Evolutionary conservation across 345 rosid genomes (phyloP).

Genomic region (Heritiera littoralis): DNA sequence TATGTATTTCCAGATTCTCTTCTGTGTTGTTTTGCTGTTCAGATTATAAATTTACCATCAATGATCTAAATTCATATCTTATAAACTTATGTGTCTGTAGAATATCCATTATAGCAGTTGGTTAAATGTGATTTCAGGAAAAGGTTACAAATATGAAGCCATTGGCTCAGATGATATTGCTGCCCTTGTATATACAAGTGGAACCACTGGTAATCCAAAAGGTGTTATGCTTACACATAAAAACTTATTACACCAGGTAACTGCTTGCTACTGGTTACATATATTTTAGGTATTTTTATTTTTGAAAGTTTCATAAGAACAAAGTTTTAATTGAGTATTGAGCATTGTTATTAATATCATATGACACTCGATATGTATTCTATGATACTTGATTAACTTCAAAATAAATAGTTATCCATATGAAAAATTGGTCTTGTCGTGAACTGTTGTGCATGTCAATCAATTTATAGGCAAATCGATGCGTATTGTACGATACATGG

Average conservation of each 20-base stretch:
- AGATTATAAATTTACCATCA: not conserved
- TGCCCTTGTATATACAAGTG: conserved; percentile 86
- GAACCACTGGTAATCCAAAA: conserved; percentile 96
- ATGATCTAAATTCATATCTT: not conserved
- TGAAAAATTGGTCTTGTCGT: too few species aligned
- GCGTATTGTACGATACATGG: too few species aligned
- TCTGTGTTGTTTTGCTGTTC: not conserved
- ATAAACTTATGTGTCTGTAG: not conserved
- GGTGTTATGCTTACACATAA: conserved; percentile 96
- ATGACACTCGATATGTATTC: too few species aligned
- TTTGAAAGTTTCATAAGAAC: not conserved
- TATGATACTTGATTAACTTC: too few species aligned
- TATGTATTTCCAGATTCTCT: not conserved
- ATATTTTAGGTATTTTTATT: conserved; percentile 13
- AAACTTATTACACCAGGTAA: conserved; percentile 89
- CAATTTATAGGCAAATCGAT: too few species aligned
- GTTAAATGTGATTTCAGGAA: conserved; percentile 48
- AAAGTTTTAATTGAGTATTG: not conserved
- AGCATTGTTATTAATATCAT: not conserved
- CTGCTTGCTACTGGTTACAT: conserved; percentile 27
- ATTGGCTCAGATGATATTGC: conserved; percentile 78
- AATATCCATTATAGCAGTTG: not conserved
- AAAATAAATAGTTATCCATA: too few species aligned
- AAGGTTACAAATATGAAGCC: conserved; percentile 45
- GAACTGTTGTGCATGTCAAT: too few species aligned